phyloP scores from a whole-genome alignment of 2,329 filamentous ascomycete genomes.

The Trichoderma oligosporum region DNA sequence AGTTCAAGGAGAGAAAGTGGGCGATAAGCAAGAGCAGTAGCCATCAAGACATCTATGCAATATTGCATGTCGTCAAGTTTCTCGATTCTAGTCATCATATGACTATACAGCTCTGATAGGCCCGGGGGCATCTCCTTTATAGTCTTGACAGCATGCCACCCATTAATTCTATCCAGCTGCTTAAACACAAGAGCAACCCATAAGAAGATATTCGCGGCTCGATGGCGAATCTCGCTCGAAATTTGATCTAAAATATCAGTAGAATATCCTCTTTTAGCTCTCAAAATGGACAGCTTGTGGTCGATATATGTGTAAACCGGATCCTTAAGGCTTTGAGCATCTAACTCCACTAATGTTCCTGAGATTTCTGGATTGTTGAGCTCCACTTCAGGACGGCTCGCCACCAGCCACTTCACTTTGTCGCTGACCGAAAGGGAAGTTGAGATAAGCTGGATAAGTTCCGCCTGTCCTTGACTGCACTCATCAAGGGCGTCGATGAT shows the following conservation, averaged over 20 bases:
- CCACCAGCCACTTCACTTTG: constrained; percentile 40
- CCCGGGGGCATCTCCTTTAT: constrained; percentile 23
- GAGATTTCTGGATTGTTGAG: constrained; percentile 33
- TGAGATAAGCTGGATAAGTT: constrained; percentile 38
- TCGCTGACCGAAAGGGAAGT: constrained; percentile 26
- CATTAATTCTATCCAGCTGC: constrained; percentile 25
- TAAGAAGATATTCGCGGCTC: constrained; percentile 36
- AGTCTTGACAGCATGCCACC: constrained; percentile 22
- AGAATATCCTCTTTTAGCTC: background rate
- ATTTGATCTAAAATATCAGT: background rate
- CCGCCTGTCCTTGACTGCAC: constrained; percentile 31
- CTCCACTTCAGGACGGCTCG: constrained; percentile 34
- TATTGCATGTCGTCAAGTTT: background rate
- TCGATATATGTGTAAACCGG: constrained; percentile 39
- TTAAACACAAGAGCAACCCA: constrained; percentile 38
- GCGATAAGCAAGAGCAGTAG: constrained; percentile 30
- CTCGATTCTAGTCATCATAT: constrained; percentile 27
- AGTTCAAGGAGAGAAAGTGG: constrained; percentile 37
- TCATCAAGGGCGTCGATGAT: constrained; percentile 50
- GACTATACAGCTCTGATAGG: constrained; percentile 27
- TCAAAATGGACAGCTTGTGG: constrained; percentile 29
- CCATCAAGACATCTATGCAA: constrained; percentile 16
- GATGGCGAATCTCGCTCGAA: background rate
- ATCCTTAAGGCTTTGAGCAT: constrained; percentile 32
- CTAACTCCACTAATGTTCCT: constrained; percentile 37